Evolutionary conservation across 2,329 filamentous ascomycete genomes (phyloP).

Genomic region (Bipolaris oryzae): DNA sequence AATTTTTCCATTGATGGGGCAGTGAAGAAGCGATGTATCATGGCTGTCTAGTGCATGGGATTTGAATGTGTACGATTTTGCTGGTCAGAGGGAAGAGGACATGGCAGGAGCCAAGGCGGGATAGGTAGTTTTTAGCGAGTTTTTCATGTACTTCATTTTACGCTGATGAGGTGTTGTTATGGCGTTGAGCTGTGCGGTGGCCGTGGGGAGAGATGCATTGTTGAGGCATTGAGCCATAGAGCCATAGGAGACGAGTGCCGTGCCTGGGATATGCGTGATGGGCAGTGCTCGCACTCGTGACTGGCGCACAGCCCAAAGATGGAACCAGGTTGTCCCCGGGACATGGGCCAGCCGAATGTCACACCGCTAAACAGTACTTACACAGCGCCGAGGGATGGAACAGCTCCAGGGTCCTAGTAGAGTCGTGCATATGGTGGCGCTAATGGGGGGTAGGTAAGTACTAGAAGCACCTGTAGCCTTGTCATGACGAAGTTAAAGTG

Average conservation of each 20-base stretch:
- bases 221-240: not conserved
- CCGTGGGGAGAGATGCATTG: not conserved
- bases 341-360: not conserved
- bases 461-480: not conserved
- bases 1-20: conserved; percentile 5
- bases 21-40: conserved; percentile 4
- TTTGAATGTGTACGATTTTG: conserved; percentile 16
- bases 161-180: conserved; percentile 1
- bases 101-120: conserved; percentile 4
- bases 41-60: conserved; percentile 9
- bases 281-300: not conserved
- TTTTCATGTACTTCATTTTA: conserved; percentile 14
- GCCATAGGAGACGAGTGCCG: not conserved
- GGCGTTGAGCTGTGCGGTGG: not conserved
- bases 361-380: conserved; percentile 1
- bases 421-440: not conserved
- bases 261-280: not conserved
- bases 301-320: not conserved
- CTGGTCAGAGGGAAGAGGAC: conserved; percentile 10
- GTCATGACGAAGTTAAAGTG: not conserved
- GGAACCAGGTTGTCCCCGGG: not conserved
- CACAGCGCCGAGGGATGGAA: not conserved
- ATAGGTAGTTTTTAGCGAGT: conserved; percentile 10
- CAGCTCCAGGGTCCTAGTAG: not conserved
- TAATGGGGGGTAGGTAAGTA: not conserved